A percentile compares a stretch with the other conserved stretches of the same genome.
These are phyloP conservation scores for Ramaria rubella DNA, from an alignment of 768 basidiomycete genomes.

Conservation along the genomic window DNA sequence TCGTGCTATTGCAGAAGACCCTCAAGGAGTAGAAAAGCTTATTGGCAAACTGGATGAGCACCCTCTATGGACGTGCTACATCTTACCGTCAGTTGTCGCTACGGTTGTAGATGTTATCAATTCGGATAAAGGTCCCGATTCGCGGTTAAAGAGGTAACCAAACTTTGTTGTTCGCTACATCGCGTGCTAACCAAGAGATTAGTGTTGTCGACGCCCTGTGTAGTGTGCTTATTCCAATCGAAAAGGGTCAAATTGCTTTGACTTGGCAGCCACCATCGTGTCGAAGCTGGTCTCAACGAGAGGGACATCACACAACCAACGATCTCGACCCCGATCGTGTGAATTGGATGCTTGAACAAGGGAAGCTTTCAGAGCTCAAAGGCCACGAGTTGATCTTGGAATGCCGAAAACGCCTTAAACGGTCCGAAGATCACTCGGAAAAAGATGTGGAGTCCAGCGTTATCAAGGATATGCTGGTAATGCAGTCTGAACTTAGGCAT, in stretches of 20 bases:
- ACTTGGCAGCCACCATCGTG: conserved; percentile 21
- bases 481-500: conserved; percentile 56
- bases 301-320: conserved; percentile 18
- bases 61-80: conserved; percentile 61
- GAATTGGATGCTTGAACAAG: conserved; percentile 36
- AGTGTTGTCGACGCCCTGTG: conserved; percentile 40
- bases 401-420: conserved; percentile 34
- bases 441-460: conserved; percentile 40
- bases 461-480: conserved; percentile 38
- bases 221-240: conserved; percentile 43
- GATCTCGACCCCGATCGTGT: neutral
- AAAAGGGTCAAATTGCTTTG: conserved; percentile 50
- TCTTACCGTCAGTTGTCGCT: conserved; percentile 56
- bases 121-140: neutral
- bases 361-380: conserved; percentile 25
- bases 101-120: conserved; percentile 6
- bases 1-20: conserved; percentile 48
- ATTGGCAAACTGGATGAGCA: conserved; percentile 51
- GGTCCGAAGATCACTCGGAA: conserved; percentile 27
- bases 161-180: neutral
- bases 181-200: neutral
- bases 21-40: conserved; percentile 38
- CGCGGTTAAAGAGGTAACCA: conserved; percentile 3
- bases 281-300: conserved; percentile 7
- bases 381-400: conserved; percentile 38